Evolutionary conservation across 495 filamentous ascomycete genomes (phyloP).

Genomic region (Penicillium steckii): DNA sequence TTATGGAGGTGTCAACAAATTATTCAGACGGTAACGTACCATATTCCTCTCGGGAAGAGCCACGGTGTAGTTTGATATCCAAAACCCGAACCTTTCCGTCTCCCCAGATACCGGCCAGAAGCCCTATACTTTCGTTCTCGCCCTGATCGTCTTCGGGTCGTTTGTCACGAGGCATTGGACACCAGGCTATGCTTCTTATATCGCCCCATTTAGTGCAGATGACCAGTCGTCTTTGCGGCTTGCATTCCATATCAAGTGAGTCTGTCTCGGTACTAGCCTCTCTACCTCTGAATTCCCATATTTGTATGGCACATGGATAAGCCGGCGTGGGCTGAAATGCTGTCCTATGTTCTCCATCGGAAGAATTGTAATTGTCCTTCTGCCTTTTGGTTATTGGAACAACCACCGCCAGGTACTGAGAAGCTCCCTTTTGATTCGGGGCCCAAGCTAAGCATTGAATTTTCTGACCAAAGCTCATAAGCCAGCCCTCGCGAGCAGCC

Average conservation of each 20-base stretch:
- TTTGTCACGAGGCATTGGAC: conserved; percentile 47
- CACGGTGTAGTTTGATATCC: conserved; percentile 44
- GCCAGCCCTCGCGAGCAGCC: conserved; percentile 50
- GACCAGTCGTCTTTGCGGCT: conserved; percentile 45
- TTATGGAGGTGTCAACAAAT: not conserved
- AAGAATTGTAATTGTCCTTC: conserved; percentile 19
- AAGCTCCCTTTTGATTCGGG: conserved; percentile 48
- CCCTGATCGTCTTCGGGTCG: conserved; percentile 36
- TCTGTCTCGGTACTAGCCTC: conserved; percentile 23
- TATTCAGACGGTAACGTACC: conserved; percentile 24
- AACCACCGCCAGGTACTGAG: conserved; percentile 56
- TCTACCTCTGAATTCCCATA: conserved; percentile 56
- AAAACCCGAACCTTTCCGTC: conserved; percentile 64
- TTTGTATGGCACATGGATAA: conserved; percentile 53
- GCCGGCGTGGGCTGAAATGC: conserved; percentile 47
- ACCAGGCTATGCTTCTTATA: conserved; percentile 61
- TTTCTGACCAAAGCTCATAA: conserved; percentile 53
- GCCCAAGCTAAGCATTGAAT: conserved; percentile 57
- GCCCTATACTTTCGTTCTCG: conserved; percentile 43
- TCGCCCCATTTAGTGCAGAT: conserved; percentile 65
- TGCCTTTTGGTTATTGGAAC: conserved; percentile 39
- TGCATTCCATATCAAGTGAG: conserved; percentile 36
- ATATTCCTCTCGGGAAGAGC: conserved; percentile 34
- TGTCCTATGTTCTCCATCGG: conserved; percentile 24
- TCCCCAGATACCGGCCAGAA: conserved; percentile 60